Conservation (phyloP, 2,329 filamentous ascomycete species). For the Phoma sp. region DNA sequence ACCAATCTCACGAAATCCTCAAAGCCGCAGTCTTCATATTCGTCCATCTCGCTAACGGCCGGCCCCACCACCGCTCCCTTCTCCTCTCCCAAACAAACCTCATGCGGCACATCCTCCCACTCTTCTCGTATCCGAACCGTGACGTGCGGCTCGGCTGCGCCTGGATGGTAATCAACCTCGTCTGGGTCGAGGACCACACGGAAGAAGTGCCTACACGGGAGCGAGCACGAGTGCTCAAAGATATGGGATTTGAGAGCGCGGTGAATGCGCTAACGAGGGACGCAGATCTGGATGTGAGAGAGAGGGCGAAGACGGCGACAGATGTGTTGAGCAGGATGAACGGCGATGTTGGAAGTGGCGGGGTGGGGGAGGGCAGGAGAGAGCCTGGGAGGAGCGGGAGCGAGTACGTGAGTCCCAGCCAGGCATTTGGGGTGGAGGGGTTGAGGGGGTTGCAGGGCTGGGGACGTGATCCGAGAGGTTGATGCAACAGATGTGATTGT, state of each 20-base stretch:
- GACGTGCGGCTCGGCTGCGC: conserved; percentile 81
- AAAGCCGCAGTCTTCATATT: conserved; percentile 81
- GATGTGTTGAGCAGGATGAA: conserved; percentile 61
- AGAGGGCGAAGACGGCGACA: conserved; percentile 81
- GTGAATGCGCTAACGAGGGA: conserved; percentile 71
- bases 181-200: conserved; percentile 77
- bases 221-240: conserved; percentile 72
- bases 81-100: conserved; percentile 75
- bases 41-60: conserved; percentile 85
- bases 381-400: conserved; percentile 5
- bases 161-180: conserved; percentile 85
- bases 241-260: conserved; percentile 73
- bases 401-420: conserved; percentile 17
- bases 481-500: not conserved
- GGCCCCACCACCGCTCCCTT: conserved; percentile 75
- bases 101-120: conserved; percentile 73
- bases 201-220: conserved; percentile 71
- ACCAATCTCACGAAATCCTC: conserved; percentile 68
- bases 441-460: conserved; percentile 23
- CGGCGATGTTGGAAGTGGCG: conserved; percentile 5
- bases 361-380: conserved; percentile 2
- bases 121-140: conserved; percentile 75
- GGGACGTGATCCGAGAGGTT: conserved; percentile 26
- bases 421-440: conserved; percentile 17
- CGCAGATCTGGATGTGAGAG: conserved; percentile 78